Evolutionary conservation across 805 yeast species (phyloP).

Genomic region (Geotrichum ghanense): DNA sequence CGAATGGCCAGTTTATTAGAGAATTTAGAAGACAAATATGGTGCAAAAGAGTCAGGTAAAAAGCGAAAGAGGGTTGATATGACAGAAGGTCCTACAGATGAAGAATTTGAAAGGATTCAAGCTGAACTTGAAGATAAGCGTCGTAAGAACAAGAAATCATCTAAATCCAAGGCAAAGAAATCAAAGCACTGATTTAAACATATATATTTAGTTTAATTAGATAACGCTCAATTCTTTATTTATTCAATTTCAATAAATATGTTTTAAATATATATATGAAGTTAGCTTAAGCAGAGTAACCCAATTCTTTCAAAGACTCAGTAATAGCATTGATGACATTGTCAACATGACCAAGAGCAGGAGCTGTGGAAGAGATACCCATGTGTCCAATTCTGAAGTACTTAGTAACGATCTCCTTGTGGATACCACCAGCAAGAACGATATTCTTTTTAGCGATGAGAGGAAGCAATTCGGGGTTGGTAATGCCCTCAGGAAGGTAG

Average conservation of each 20-base stretch:
- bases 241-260: not conserved
- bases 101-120: conserved; percentile 5
- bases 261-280: not conserved
- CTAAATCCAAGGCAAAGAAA: not conserved
- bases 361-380: conserved; percentile 69
- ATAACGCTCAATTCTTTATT: not conserved
- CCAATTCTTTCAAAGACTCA: conserved; percentile 15
- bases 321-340: conserved; percentile 37
- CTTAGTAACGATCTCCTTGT: conserved; percentile 63
- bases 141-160: not conserved
- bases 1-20: conserved; percentile 21
- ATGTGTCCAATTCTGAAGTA: conserved; percentile 94
- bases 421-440: conserved; percentile 83
- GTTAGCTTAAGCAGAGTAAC: not conserved
- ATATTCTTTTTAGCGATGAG: conserved; percentile 51
- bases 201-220: not conserved
- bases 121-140: not conserved
- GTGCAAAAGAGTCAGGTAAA: no score
- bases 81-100: conserved; percentile 5
- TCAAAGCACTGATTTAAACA: not conserved
- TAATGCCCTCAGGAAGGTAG: conserved; percentile 65
- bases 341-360: conserved; percentile 42
- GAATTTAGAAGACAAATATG: conserved; percentile 26
- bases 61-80: not conserved
- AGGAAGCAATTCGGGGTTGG: conserved; percentile 55